Conservation (phyloP, 2,329 filamentous ascomycete genomes). For the Catunica adiposa region DNA sequence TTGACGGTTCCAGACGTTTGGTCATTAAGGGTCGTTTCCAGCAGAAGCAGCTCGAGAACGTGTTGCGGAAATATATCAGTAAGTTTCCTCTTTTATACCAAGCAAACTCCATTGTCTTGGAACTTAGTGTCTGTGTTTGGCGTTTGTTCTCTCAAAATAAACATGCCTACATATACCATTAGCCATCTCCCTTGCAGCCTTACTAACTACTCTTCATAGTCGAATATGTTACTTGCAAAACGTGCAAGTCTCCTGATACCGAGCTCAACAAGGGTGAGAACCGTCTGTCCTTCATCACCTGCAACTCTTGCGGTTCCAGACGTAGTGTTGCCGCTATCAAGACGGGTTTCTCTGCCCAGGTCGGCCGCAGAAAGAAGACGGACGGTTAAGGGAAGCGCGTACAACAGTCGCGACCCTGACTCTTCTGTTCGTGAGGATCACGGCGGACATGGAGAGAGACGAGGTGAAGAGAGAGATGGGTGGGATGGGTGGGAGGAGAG, state of each 20-base stretch:
- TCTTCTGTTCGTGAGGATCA: constrained; percentile 11
- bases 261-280: constrained; percentile 98
- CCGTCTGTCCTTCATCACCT: constrained; percentile 96
- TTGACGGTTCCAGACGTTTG: constrained; percentile 78
- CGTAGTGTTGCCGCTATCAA: constrained; percentile 95
- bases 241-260: constrained; percentile 84
- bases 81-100: constrained; percentile 23
- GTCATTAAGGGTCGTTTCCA: constrained; percentile 99
- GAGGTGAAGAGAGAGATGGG: neutral
- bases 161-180: too few species aligned
- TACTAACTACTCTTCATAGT: constrained; percentile 28
- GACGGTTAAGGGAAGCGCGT: constrained; percentile 43
- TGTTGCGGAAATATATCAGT: constrained; percentile 89
- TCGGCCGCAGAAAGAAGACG: constrained; percentile 96
- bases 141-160: too few species aligned
- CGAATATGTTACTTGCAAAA: constrained; percentile 98
- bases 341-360: constrained; percentile 98
- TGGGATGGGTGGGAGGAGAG: neutral
- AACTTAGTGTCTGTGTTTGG: too few species aligned
- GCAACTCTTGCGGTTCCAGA: constrained; percentile 66
- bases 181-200: too few species aligned
- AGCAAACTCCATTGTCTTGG: neutral
- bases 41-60: constrained; percentile 98
- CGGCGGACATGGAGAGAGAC: too few species aligned
- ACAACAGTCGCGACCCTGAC: constrained; percentile 5